Evolutionary conservation across 305 asterid genomes (phyloP), one percentile per base, ranked within the genome.

Genomic region (Fraxinus angustifolia): DNA sequence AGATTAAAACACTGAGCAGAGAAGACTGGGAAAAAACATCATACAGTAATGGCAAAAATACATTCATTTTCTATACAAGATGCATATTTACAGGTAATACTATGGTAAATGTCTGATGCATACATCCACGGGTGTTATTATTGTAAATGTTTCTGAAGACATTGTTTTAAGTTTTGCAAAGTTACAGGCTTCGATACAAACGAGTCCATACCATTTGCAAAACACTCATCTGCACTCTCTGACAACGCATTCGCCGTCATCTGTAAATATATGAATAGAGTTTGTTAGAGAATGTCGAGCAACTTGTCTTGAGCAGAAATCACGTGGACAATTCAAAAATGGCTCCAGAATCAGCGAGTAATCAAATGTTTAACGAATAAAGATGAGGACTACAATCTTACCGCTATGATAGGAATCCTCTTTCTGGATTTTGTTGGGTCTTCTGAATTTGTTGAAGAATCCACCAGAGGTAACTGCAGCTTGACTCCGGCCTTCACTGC

Each of bases 121-220:
- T 82, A 77, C 80, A 85, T 90, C 88, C 86, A 90, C 89, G 88
- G 28, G 75, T 82, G 79, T 68, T 42, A 34, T 83, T 82, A 84
- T 56, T 84, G 85, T 65, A 95, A 86, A 85, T 90, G 91, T 67
- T 86, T 83, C 77, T 92, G 88, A 35, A 92, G 85, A 83, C 98
- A 91, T 79, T 91, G 91, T 89, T 88, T 92, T 82, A 93, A 85
- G 83, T 86, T 93, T 74, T 92, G 96, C 73, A 90, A 89, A 16
- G 93, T 92, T 8, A 93, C 86, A 16, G 98, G 98, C 86, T 95
- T 95, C 67, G 97, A 90, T 21, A 95, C 97, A 70, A 93, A 95
- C 42, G 99, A 95, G 84, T 93, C 99, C 99, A 93, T 95, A 71
- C 99, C 99, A 73, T 90, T 95, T n/a, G 97, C 94, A 79, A 84